Conservation (phyloP, 805 yeast species). For the Candida cerambycidarum region DNA sequence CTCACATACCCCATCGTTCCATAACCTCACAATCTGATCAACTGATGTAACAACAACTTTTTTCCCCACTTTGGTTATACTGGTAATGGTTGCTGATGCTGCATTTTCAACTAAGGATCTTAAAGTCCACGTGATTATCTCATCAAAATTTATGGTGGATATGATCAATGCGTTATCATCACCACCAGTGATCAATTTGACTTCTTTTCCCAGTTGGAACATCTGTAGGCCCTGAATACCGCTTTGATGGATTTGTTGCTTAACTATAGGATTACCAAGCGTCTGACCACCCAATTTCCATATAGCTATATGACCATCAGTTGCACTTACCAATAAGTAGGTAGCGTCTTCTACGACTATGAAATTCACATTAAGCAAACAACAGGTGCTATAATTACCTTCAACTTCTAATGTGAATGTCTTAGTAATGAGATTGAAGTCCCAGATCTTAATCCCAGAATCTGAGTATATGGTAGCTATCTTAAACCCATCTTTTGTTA, state of each 20-base stretch:
- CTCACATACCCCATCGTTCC: conserved; percentile 45
- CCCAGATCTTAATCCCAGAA: conserved; percentile 70
- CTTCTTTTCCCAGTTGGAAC: conserved; percentile 13
- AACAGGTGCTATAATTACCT: conserved; percentile 68
- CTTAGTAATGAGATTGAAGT: conserved; percentile 38
- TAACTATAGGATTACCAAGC: conserved; percentile 31
- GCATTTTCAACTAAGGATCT: conserved; percentile 50
- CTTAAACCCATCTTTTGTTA: conserved; percentile 46
- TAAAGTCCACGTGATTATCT: conserved; percentile 22
- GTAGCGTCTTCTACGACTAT: conserved; percentile 25
- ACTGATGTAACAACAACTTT: conserved; percentile 63
- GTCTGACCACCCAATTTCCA: conserved; percentile 46
- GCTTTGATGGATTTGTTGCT: conserved; percentile 74
- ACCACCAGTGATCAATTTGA: conserved; percentile 71
- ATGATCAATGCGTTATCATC: conserved; percentile 76
- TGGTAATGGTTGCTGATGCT: conserved; percentile 86
- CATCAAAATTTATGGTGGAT: conserved; percentile 18
- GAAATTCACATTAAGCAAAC: conserved; percentile 65
- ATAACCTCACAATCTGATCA: conserved; percentile 72
- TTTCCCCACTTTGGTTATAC: conserved; percentile 41
- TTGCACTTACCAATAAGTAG: conserved; percentile 60
- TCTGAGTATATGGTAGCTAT: conserved; percentile 81
- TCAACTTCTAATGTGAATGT: conserved; percentile 44
- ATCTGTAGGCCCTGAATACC: conserved; percentile 66
- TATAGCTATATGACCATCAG: conserved; percentile 75